phyloP scores from a whole-genome alignment of 2,329 filamentous ascomycete species.

The Epichloe aotearoae region DNA sequence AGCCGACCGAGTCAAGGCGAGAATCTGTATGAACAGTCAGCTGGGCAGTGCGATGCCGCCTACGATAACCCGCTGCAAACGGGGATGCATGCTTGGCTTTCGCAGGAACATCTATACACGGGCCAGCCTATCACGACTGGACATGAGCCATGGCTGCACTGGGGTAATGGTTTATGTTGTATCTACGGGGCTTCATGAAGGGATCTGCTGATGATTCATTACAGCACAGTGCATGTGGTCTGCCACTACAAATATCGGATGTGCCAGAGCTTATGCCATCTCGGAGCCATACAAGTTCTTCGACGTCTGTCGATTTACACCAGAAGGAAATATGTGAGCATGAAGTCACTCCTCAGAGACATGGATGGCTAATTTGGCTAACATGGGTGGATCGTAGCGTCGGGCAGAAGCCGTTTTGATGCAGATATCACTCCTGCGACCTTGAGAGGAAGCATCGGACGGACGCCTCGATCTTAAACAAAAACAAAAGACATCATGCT shows the following conservation, averaged over 20 bases:
- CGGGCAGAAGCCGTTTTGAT: constrained; percentile 16
- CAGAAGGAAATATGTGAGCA: constrained; percentile 23
- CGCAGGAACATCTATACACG: constrained; percentile 16
- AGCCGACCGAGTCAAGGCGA: constrained; percentile 22
- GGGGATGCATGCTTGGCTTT: constrained; percentile 19
- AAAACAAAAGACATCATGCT: background rate
- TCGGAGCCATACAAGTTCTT: constrained; percentile 20
- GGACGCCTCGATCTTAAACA: constrained; percentile 13
- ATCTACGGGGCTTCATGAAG: background rate
- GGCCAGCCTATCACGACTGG: constrained; percentile 19
- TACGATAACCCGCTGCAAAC: constrained; percentile 18
- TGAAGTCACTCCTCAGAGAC: no score
- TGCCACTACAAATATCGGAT: constrained; percentile 19
- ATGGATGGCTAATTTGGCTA: background rate
- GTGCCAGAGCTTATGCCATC: constrained; percentile 19
- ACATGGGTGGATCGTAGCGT: constrained; percentile 9
- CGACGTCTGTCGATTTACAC: constrained; percentile 21
- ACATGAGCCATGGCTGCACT: constrained; percentile 23
- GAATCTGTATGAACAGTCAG: constrained; percentile 19
- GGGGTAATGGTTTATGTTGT: constrained; percentile 15
- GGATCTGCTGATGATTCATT: background rate
- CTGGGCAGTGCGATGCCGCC: constrained; percentile 15
- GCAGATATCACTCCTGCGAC: background rate
- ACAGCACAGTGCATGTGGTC: constrained; percentile 25
- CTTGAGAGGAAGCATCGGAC: background rate